Evolutionary conservation across 495 filamentous ascomycete genomes (phyloP), one percentile per base, ranked within the genome.

Genomic region (Coniosporium apollinis): DNA sequence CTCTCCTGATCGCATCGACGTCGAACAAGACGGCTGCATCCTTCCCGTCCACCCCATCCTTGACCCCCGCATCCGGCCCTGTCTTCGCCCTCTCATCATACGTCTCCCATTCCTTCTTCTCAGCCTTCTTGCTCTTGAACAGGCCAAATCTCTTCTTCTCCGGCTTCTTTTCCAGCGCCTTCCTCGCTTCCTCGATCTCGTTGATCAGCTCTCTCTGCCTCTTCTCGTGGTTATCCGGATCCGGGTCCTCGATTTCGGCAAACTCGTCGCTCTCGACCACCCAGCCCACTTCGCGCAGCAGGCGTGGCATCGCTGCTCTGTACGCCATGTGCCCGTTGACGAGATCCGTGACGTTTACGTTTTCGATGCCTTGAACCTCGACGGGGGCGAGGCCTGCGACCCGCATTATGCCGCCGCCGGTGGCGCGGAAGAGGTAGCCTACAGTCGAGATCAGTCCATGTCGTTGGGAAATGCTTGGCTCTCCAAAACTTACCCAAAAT

Each of bases 251-350:
- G 34, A 99, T 96, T 54, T 99, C 89, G 1, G 76, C 73, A 51
- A 99, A 99, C 50, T 96, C 91, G 37, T 94, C 86, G 39, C 76
- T 81, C 43, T 89, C 70, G 2, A 96, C 79, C 31, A 79, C 56
- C 83, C 85, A 99, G 19, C 86, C 87, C 9, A 84, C 74, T 45
- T 82, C 73, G 26, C 79, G 71, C 11, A 99, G 63, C 6, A 99
- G 65, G 26, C 70, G 72, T 9, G 89, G 89, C 74, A 99, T 94
- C 11, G 82, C 82, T 16, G 72, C 64, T 39, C 89, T 80, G 58
- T 99, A 99, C 21, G 82, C 79, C 89, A 99, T 99, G 51, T 99
- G 89, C 7, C 89, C 89, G 28, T 77, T 74, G 7, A 96, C 91
- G 26, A 79, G 60, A 22, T 81, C 70, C 0, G 89, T 92, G 17